Conservation (phyloP, 2,329 filamentous ascomycete species). For the Verticillium albo-atrum region DNA sequence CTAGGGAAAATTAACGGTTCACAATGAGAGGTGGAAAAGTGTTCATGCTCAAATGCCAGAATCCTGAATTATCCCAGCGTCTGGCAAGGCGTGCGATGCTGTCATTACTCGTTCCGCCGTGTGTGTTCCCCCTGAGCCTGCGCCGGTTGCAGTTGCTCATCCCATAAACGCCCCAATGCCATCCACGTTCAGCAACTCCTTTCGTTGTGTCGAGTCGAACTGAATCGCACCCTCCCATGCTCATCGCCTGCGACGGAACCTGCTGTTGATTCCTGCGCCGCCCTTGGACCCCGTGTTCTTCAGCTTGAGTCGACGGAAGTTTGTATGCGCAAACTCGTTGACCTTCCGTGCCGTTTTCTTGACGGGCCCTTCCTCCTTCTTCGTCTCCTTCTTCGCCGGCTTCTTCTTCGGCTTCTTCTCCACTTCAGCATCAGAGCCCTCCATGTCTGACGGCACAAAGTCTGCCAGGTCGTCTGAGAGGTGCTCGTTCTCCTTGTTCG, state of each 20-base stretch:
- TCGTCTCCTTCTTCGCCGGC: conserved; percentile 15
- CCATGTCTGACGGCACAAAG: conserved; percentile 28
- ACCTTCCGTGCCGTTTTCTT: conserved; percentile 56
- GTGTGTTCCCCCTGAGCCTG: not conserved
- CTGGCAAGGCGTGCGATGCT: not conserved
- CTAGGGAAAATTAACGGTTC: no score
- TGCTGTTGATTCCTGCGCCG: conserved; percentile 51
- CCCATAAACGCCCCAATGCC: not conserved
- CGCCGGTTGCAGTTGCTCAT: not conserved
- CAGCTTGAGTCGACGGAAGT: conserved; percentile 63
- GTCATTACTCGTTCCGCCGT: not conserved
- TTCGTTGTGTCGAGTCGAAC: not conserved
- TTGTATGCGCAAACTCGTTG: conserved; percentile 59
- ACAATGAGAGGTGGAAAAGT: no score
- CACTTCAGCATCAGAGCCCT: conserved; percentile 24
- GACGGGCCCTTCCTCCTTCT: conserved; percentile 38
- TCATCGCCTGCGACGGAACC: conserved; percentile 48
- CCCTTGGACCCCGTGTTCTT: conserved; percentile 59
- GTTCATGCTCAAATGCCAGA: not conserved
- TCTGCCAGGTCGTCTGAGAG: conserved; percentile 21
- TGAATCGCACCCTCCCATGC: not conserved
- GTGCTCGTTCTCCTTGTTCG: conserved; percentile 21
- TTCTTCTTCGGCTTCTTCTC: conserved; percentile 21
- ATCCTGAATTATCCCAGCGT: not conserved
- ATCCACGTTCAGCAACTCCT: not conserved